Evolutionary conservation across 129 eudicot species (phyloP), one percentile per base, ranked within the genome.

Genomic region (Dittrichia graveolens): DNA sequence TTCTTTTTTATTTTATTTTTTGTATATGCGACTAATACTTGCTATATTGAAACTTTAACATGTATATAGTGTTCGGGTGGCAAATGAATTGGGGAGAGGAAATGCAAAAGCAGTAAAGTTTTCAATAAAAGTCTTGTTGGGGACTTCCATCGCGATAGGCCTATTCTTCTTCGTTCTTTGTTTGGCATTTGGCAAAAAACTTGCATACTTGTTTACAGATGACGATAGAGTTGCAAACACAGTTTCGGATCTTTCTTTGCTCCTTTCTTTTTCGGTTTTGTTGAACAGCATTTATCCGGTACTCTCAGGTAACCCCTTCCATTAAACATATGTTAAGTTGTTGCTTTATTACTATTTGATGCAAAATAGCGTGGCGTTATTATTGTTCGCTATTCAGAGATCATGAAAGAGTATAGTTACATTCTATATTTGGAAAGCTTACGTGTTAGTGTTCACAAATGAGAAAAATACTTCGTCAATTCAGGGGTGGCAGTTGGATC

Each of bases 51-150:
- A 18, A 74, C 50, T 61, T 61, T 24, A 46, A 49, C 61, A 49
- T 39, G 54, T 74, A 37, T 63, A 16, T 45, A 91, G 97, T 63
- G 97, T 91, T 6, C 84, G 97, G 47, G 89, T 91, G 81, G 83
- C 97, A 16, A 91, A 91, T 68, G 97, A 91, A 70, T 82, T 91
- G 7, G 97, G 97, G 31, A 81, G 84, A 77, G 95, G 97, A 49
- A 81, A 88, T 58, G 90, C 87, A 6, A 80, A 91, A 50, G 95
- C 92, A 19, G 85, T 82, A 6, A 85, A 76, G 72, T 91, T 91
- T 69, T 77, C 97, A 0, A 85, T 88, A 52, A 81, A 85, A 80
- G 92, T 91, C 38, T 75, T 88, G 19, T 6, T 91, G 10, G 73
- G 72, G 10, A 86, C 92, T 53, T 88, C 97, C 24, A 4, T 88